Percentiles rank a stretch among this genome's conserved stretches.
These are phyloP conservation scores for Vitis cinerea DNA, from an alignment of 164 flowering plant genomes.

Conservation along the genomic window DNA sequence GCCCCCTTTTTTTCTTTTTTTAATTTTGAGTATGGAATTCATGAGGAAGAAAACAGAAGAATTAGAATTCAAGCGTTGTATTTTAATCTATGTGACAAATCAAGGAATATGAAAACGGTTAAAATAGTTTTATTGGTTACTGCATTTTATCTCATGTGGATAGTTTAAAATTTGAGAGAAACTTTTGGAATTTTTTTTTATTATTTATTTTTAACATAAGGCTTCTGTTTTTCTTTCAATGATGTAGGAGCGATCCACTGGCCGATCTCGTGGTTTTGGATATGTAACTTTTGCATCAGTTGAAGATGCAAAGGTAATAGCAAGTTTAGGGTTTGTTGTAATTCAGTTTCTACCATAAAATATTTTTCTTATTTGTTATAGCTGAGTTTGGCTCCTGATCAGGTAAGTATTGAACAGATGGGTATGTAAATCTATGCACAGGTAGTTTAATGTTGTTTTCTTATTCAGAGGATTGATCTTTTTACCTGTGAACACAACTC, in stretches of 20 bases:
- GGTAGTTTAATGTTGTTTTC: too few relatives aligned
- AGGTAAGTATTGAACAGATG: too few relatives aligned
- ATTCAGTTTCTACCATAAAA: background rate
- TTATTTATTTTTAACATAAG: background rate
- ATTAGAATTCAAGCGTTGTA: background rate
- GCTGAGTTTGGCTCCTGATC: too few relatives aligned
- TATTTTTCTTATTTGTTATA: background rate
- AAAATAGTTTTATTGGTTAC: too few relatives aligned
- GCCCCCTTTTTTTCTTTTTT: background rate
- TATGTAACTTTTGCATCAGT: constrained; percentile 86
- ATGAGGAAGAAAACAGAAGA: background rate
- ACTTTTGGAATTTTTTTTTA: background rate
- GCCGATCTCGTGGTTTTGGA: constrained; percentile 99
- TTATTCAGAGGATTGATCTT: too few relatives aligned
- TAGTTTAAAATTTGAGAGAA: too few relatives aligned
- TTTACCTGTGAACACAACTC: too few relatives aligned
- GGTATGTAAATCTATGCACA: too few relatives aligned
- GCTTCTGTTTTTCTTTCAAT: background rate
- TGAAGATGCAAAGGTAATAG: constrained; percentile 91
- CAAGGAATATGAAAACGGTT: too few relatives aligned
- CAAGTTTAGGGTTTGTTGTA: background rate
- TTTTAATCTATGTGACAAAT: background rate
- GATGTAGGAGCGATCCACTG: constrained; percentile 81
- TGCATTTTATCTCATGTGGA: too few relatives aligned
- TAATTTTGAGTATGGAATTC: background rate